Evolutionary conservation across 768 basidiomycete genomes (phyloP), one percentile per base, ranked within the genome.

Genomic region (Clitopilus passeckerianus): DNA sequence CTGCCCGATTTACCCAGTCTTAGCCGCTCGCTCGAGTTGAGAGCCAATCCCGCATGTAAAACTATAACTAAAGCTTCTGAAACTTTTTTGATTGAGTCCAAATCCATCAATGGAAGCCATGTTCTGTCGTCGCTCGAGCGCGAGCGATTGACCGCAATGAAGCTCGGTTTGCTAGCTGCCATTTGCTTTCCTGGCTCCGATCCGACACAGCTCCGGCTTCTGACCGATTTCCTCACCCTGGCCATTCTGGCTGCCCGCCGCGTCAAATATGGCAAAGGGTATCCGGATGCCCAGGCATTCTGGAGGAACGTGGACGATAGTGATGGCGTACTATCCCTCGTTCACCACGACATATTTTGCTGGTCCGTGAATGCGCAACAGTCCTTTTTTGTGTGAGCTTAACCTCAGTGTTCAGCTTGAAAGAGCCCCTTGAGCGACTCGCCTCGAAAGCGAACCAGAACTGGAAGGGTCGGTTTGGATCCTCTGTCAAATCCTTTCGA

Each of bases 151-250:
- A 65, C 57, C 18, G 59, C 71, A 9, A 65, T 65, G 20, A 77
- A 76, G 64, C 61, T 71, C 20, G 85, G 84, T 0, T 71, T 89
- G 22, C 74, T 86, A 27, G 84, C 83, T 0, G 75, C 84, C 1
- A 74, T 86, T 1, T 86, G 84, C 64, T 81, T 83, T 63, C 86
- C 87, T 7, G 77, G 71, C 1, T 82, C 80, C 62, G 86, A 87
- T 64, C 70, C 73, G 7, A 71, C 83, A 0, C 87, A 88, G 66
- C 70, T 89, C 22, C 71, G 75, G 33, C 71, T 85, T 34, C 70
- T 82, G 54, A 74, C 78, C 33, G 82, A 86, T 60, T 77, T 86
- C 52, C 64, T 82, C 58, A 75, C 77, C 41, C 61, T 81, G 55
- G 57, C 84, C 50, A 62, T 79, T 20, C 66, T 76, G 59, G 71